phyloP scores from a whole-genome alignment of 352 stramenopile species.

The Phytophthora palmivora region DNA sequence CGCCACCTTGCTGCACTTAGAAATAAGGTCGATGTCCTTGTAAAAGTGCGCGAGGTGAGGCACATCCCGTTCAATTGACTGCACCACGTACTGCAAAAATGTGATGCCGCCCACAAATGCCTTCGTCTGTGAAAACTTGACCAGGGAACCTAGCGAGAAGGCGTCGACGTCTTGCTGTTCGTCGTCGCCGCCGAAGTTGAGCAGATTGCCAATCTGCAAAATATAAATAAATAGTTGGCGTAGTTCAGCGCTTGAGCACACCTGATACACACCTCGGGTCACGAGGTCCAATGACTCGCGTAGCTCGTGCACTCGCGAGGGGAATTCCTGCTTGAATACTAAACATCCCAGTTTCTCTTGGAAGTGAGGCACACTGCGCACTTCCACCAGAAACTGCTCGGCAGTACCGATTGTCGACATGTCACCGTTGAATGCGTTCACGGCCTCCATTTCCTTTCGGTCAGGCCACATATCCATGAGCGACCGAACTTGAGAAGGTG shows the following conservation, averaged over 20 bases:
- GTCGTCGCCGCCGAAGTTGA: conserved; percentile 76
- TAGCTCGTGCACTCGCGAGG: conserved; percentile 74
- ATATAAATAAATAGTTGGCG: conserved; percentile 90
- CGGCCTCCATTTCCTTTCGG: conserved; percentile 70
- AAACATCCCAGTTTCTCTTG: conserved; percentile 77
- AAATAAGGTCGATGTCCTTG: conserved; percentile 77
- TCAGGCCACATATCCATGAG: conserved; percentile 90
- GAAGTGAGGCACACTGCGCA: conserved; percentile 72
- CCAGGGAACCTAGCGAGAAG: conserved; percentile 80
- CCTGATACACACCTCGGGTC: conserved; percentile 81
- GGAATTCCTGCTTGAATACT: conserved; percentile 89
- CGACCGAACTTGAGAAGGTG: conserved; percentile 76
- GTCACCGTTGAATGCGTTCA: conserved; percentile 74
- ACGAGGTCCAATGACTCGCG: conserved; percentile 79
- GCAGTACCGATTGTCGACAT: conserved; percentile 63
- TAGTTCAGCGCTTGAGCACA: conserved; percentile 74
- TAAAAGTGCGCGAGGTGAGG: conserved; percentile 79
- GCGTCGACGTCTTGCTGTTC: conserved; percentile 51
- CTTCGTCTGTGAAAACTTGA: conserved; percentile 90
- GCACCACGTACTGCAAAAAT: conserved; percentile 88
- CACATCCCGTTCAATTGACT: conserved; percentile 84
- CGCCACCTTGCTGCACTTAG: conserved; percentile 78
- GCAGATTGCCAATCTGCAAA: conserved; percentile 79
- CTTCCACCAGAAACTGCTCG: conserved; percentile 84
- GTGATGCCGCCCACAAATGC: conserved; percentile 84